Percentiles rank a stretch among this genome's conserved stretches.
Evolutionary conservation across 225 moss, liverwort and hornwort genomes (phyloP).

Genomic region (Lunularia cruciata): DNA sequence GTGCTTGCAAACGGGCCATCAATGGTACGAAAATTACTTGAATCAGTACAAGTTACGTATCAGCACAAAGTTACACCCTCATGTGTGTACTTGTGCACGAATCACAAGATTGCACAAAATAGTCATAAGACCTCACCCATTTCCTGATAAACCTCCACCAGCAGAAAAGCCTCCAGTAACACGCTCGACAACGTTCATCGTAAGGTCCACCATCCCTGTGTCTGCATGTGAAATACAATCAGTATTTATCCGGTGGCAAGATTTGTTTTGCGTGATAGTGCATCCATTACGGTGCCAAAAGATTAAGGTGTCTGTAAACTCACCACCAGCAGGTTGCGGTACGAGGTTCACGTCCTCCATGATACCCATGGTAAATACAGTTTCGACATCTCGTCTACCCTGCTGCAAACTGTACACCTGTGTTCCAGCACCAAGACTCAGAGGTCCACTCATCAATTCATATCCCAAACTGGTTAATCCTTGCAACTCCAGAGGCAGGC

Average conservation of each 20-base stretch:
- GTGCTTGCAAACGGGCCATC: too few species aligned
- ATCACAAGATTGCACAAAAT: too few species aligned
- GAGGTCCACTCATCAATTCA: not conserved
- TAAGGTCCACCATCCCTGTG: constrained; percentile 97
- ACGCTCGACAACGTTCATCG: constrained; percentile 99
- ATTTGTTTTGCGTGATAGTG: not conserved
- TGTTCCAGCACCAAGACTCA: constrained; percentile 7
- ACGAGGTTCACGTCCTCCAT: constrained; percentile 99
- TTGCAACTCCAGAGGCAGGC: too few species aligned
- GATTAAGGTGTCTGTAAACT: constrained; percentile 15
- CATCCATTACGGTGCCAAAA: not conserved
- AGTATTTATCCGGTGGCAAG: not conserved
- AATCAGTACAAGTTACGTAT: too few species aligned
- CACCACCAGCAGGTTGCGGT: constrained; percentile 99
- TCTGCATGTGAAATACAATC: constrained; percentile 57
- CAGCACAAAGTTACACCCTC: too few species aligned
- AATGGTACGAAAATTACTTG: too few species aligned
- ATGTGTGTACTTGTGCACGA: too few species aligned
- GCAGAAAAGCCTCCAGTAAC: constrained; percentile 99
- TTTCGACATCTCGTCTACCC: constrained; percentile 91
- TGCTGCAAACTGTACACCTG: constrained; percentile 99
- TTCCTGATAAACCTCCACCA: constrained; percentile 98
- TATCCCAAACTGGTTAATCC: too few species aligned
- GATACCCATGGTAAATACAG: constrained; percentile 99
- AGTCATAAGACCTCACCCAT: constrained; percentile 55